Percentiles rank a stretch among this genome's conserved stretches.
These are phyloP conservation scores for Penicillium sp. DNA, from an alignment of 2,329 filamentous ascomycete genomes.

Conservation along the genomic window DNA sequence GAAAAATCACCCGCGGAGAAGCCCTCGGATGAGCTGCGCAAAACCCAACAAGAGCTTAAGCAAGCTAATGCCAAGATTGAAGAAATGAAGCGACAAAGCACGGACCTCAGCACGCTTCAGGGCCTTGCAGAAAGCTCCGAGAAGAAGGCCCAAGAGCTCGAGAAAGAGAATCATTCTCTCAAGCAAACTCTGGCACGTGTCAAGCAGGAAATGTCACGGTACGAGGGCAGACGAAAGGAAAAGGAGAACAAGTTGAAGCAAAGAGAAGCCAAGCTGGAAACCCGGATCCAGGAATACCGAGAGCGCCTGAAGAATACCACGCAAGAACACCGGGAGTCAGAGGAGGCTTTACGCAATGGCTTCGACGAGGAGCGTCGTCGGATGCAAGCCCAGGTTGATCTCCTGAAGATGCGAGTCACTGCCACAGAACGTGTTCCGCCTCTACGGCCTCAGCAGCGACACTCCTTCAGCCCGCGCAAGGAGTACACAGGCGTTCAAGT, in stretches of 20 bases:
- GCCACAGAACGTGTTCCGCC: conserved; percentile 29
- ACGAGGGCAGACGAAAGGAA: conserved; percentile 43
- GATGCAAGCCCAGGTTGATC: conserved; percentile 41
- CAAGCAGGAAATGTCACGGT: conserved; percentile 36
- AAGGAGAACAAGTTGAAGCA: conserved; percentile 44
- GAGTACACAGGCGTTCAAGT: conserved; percentile 30
- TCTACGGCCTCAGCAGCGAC: conserved; percentile 18
- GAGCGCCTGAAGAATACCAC: conserved; percentile 36
- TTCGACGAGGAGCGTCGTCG: conserved; percentile 39
- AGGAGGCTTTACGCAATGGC: conserved; percentile 33
- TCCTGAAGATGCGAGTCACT: conserved; percentile 33
- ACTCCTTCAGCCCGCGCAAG: conserved; percentile 30
- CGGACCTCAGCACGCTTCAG: conserved; percentile 36
- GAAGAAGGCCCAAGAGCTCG: conserved; percentile 40
- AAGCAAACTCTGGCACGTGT: conserved; percentile 7
- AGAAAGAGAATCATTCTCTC: conserved; percentile 42
- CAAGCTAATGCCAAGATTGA: conserved; percentile 37
- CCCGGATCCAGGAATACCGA: conserved; percentile 41
- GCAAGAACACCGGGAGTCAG: conserved; percentile 38
- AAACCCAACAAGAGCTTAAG: conserved; percentile 35
- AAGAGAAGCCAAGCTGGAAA: conserved; percentile 40
- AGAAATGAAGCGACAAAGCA: conserved; percentile 31
- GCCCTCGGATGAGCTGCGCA: conserved; percentile 29
- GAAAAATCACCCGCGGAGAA: conserved; percentile 17
- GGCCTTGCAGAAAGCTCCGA: conserved; percentile 40